A percentile compares a stretch with the other conserved stretches of the same genome.
phyloP scores from a whole-genome alignment of 1,139 yeast genomes.

The Yamadazyma dushanensis region DNA sequence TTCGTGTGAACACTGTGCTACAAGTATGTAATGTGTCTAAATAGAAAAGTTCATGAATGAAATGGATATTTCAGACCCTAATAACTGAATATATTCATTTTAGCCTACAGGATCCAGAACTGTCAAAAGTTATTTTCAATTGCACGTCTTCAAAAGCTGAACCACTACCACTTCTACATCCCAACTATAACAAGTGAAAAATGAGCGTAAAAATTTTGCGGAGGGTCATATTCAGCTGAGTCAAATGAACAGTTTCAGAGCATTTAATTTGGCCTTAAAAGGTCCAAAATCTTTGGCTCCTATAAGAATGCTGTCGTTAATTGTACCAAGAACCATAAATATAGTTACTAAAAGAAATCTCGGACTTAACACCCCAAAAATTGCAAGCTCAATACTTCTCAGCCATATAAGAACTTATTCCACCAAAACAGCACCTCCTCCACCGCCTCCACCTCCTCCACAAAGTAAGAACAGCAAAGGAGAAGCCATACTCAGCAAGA shows the following conservation, averaged over 20 bases:
- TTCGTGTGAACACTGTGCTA: no score
- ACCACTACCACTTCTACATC: no score
- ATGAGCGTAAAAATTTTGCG: constrained; percentile 1
- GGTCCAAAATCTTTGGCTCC: neutral
- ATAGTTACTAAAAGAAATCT: neutral
- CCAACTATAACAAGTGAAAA: neutral
- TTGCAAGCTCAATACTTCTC: neutral
- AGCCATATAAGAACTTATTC: constrained; percentile 14
- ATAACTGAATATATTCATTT: no score
- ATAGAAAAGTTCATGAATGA: no score
- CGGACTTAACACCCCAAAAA: neutral
- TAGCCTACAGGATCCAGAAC: no score
- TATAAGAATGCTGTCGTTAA: neutral
- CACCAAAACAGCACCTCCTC: constrained; percentile 23
- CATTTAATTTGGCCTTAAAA: constrained; percentile 1
- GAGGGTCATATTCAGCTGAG: neutral
- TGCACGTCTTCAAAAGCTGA: no score
- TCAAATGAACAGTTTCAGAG: constrained; percentile 5
- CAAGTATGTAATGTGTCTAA: no score
- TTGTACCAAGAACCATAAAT: neutral
- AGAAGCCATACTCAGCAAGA: constrained; percentile 32
- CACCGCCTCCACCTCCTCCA: constrained; percentile 43
- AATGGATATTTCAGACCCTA: no score
- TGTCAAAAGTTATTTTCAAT: no score
- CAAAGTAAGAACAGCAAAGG: constrained; percentile 45